Conservation (phyloP, 805 yeast species). For the Dipodascopsis tothii region DNA sequence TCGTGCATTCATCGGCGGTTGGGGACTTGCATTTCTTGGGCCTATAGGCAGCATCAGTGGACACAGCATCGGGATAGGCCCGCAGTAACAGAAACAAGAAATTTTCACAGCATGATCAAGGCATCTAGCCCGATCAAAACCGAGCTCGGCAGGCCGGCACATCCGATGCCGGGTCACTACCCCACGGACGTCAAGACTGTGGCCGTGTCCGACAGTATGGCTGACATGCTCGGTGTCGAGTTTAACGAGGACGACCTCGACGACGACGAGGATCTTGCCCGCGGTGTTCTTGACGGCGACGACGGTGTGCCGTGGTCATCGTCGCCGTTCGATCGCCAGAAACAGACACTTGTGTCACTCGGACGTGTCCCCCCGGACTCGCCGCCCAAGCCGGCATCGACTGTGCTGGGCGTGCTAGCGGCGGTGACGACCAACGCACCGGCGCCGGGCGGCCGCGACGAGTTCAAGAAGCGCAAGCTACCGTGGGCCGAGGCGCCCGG, state of each 20-base stretch:
- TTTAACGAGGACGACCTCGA: conserved; percentile 4
- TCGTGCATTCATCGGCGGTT: too few species aligned
- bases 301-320: conserved; percentile 2
- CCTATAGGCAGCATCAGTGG: too few species aligned
- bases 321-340: not conserved
- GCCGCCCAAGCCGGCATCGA: not conserved
- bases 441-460: not conserved
- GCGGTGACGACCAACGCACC: not conserved
- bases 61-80: too few species aligned
- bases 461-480: not conserved
- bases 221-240: not conserved
- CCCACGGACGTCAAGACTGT: too few species aligned
- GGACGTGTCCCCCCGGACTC: not conserved
- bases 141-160: too few species aligned
- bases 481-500: not conserved
- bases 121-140: too few species aligned
- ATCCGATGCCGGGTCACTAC: too few species aligned
- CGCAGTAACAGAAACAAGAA: too few species aligned
- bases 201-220: not conserved
- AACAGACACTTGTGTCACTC: not conserved
- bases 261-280: conserved; percentile 1
- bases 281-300: not conserved
- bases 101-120: too few species aligned
- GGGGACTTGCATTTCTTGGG: too few species aligned
- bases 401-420: not conserved